Evolutionary conservation across 495 filamentous ascomycete species (phyloP).

Genomic region (Aspergillus taichungensis): DNA sequence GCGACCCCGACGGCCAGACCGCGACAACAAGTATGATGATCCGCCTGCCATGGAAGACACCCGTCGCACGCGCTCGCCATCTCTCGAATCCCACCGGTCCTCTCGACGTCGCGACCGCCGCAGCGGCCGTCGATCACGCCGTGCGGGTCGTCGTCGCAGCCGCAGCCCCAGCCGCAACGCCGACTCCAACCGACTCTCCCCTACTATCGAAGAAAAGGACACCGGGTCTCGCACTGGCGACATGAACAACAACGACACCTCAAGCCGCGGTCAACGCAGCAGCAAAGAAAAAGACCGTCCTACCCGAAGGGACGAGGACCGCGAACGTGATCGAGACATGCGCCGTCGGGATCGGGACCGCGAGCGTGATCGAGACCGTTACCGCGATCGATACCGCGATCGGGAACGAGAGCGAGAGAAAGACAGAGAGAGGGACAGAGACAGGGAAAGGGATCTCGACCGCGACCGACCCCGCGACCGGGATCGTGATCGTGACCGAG

Average conservation of each 20-base stretch:
- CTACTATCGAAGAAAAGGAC: slow-evolving; percentile 12
- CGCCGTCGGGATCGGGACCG: slow-evolving; percentile 26
- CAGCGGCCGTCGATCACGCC: slow-evolving; percentile 33
- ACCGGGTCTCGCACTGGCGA: slow-evolving; percentile 10
- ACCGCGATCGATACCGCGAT: slow-evolving; percentile 25
- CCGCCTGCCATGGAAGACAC: slow-evolving; percentile 27
- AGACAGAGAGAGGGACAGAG: slow-evolving; percentile 36
- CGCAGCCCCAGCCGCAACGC: slow-evolving; percentile 20
- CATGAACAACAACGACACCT: neutral
- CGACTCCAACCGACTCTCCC: slow-evolving; percentile 17
- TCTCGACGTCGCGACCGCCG: slow-evolving; percentile 43
- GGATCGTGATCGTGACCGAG: slow-evolving; percentile 36
- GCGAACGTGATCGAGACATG: slow-evolving; percentile 19
- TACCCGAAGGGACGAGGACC: slow-evolving; percentile 32
- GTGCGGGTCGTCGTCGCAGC: slow-evolving; percentile 42
- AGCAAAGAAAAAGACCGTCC: slow-evolving; percentile 31
- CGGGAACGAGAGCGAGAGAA: slow-evolving; percentile 36
- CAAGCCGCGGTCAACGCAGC: slow-evolving; percentile 22
- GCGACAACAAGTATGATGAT: slow-evolving; percentile 43
- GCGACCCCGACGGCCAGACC: slow-evolving; percentile 32
- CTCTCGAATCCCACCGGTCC: slow-evolving; percentile 42
- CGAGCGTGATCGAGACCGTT: slow-evolving; percentile 22
- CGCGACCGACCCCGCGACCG: slow-evolving; percentile 37
- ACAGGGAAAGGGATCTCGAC: slow-evolving; percentile 38
- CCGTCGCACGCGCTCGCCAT: slow-evolving; percentile 43